Percentiles rank a stretch among this genome's conserved stretches.
These are phyloP conservation scores for Pestalotiopsis sp. DNA, from an alignment of 2,329 filamentous ascomycete species.

Conservation along the genomic window DNA sequence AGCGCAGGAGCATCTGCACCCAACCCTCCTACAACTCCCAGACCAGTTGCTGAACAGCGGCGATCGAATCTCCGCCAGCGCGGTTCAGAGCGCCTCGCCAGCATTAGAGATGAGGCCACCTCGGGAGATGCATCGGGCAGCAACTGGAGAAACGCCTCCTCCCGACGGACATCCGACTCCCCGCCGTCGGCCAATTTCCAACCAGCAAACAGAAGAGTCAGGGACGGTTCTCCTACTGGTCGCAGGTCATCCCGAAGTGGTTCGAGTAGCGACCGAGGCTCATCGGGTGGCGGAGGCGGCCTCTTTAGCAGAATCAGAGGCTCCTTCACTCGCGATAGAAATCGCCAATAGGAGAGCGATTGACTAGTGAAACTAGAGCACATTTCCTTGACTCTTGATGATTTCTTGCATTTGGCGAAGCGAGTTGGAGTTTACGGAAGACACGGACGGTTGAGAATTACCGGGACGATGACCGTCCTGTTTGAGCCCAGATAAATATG, in stretches of 20 bases:
- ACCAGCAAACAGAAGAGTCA: constrained; percentile 22
- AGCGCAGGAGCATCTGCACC: constrained; percentile 6
- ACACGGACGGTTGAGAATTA: not conserved
- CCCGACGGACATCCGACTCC: constrained; percentile 27
- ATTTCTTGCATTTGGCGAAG: constrained; percentile 1
- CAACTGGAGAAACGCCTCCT: constrained; percentile 17
- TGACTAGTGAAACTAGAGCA: not conserved
- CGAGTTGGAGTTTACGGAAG: not conserved
- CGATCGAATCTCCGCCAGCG: constrained; percentile 23
- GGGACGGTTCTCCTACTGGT: constrained; percentile 29
- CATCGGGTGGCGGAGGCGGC: constrained; percentile 36
- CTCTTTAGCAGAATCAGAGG: constrained; percentile 48
- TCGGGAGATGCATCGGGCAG: constrained; percentile 17
- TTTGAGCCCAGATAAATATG: not conserved
- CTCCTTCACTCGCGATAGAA: constrained; percentile 35
- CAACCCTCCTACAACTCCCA: constrained; percentile 18
- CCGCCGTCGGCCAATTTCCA: constrained; percentile 24
- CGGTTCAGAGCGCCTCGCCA: constrained; percentile 22
- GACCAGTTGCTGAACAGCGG: constrained; percentile 21
- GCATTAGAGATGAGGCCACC: constrained; percentile 19
- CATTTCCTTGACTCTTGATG: not conserved
- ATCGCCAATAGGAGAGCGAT: not conserved
- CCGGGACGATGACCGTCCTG: not conserved
- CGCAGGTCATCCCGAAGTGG: constrained; percentile 29
- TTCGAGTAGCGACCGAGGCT: constrained; percentile 32